These are phyloP conservation scores for Didymella segeticola DNA, from an alignment of 2,329 filamentous ascomycete species.

Conservation along the genomic window DNA sequence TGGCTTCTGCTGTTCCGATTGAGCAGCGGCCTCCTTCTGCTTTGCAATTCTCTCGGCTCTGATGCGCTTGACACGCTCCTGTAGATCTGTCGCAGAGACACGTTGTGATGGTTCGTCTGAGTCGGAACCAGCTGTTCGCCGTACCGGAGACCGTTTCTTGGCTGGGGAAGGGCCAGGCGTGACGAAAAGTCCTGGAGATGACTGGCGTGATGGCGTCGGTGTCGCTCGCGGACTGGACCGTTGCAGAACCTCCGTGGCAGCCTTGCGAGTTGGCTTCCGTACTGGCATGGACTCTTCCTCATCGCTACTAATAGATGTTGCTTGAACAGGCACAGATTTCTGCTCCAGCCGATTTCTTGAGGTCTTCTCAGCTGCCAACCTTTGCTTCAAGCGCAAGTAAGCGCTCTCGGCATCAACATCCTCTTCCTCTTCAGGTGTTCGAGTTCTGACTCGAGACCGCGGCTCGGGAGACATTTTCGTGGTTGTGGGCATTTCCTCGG, in stretches of 20 bases:
- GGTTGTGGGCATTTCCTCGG: conserved; percentile 42
- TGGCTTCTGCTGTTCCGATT: conserved; percentile 49
- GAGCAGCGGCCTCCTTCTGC: conserved; percentile 61
- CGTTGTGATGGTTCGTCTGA: conserved; percentile 51
- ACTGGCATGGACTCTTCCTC: conserved; percentile 43
- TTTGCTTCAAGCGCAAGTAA: conserved; percentile 57
- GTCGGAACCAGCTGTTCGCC: conserved; percentile 49
- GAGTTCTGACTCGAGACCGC: neutral
- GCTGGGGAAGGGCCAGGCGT: conserved; percentile 53
- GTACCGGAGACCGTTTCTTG: conserved; percentile 40
- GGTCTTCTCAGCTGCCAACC: conserved; percentile 47
- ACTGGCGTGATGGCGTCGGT: conserved; percentile 39
- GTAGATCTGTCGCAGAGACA: conserved; percentile 66
- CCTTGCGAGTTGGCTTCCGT: conserved; percentile 24
- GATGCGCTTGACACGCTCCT: conserved; percentile 76
- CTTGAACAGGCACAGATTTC: conserved; percentile 5
- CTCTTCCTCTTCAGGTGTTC: conserved; percentile 28
- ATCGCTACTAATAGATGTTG: conserved; percentile 27
- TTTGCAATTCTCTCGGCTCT: conserved; percentile 72
- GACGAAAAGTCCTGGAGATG: conserved; percentile 65
- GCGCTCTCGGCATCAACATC: conserved; percentile 47
- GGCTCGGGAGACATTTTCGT: conserved; percentile 9
- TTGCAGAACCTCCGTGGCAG: conserved; percentile 16
- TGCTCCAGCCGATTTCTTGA: conserved; percentile 20
- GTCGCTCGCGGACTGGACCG: conserved; percentile 25